A percentile compares a stretch with the other conserved stretches of the same genome.
These are phyloP conservation scores for Macrolepiota fuliginosa DNA, from an alignment of 768 basidiomycete species.

Conservation along the genomic window DNA sequence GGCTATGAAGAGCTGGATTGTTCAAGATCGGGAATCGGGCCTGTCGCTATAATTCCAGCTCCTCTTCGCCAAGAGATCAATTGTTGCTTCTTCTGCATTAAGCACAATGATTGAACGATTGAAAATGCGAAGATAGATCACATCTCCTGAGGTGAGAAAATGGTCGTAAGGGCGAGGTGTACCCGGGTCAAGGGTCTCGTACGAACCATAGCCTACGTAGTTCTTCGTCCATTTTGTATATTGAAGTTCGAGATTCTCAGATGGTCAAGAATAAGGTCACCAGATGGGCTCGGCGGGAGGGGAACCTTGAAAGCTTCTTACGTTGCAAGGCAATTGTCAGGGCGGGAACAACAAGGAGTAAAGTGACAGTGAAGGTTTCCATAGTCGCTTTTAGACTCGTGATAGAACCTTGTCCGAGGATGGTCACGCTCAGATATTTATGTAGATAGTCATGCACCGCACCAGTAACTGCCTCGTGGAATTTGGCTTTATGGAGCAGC, in stretches of 20 bases:
- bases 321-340: not conserved
- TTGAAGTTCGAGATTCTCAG: too few relatives aligned
- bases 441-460: too few relatives aligned
- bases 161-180: not conserved
- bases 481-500: too few relatives aligned
- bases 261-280: not conserved
- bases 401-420: not conserved
- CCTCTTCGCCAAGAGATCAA: constrained; percentile 19
- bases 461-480: too few relatives aligned
- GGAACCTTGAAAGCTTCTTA: not conserved
- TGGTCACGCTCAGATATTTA: not conserved
- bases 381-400: not conserved
- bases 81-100: constrained; percentile 12
- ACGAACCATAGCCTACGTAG: not conserved
- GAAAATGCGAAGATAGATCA: constrained; percentile 2
- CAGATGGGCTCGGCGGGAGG: too few relatives aligned
- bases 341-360: not conserved
- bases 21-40: too few relatives aligned
- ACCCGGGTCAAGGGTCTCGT: not conserved
- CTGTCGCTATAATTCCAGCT: too few relatives aligned
- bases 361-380: not conserved
- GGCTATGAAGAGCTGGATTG: too few relatives aligned
- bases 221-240: constrained; percentile 4
- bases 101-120: too few relatives aligned
- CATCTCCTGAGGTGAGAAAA: not conserved